Conservation (phyloP, 768 basidiomycete genomes). For the Psilocybe cubensis region DNA sequence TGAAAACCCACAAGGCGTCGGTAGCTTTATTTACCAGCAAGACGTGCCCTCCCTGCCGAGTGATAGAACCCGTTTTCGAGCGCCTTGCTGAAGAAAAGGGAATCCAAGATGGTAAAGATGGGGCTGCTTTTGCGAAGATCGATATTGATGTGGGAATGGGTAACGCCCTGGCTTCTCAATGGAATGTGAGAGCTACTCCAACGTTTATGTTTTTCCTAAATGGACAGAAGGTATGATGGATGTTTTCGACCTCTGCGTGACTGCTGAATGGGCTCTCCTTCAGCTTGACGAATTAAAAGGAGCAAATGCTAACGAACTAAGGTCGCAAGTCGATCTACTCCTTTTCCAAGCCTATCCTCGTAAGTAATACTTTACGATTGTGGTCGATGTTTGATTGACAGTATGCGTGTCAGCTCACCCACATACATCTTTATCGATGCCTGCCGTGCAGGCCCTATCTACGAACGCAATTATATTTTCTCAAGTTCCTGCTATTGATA, state of each 20-base stretch:
- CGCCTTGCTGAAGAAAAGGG: slow-evolving; percentile 70
- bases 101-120: slow-evolving; percentile 38
- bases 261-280: neutral
- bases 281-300: slow-evolving; percentile 77
- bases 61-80: slow-evolving; percentile 87
- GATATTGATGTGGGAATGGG: slow-evolving; percentile 78
- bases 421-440: slow-evolving; percentile 64
- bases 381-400: neutral
- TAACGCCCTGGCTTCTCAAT: slow-evolving; percentile 58
- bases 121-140: slow-evolving; percentile 81
- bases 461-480: slow-evolving; percentile 77
- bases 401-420: slow-evolving; percentile 64
- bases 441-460: slow-evolving; percentile 62
- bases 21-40: slow-evolving; percentile 83
- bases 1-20: slow-evolving; percentile 69
- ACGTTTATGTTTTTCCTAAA: slow-evolving; percentile 89
- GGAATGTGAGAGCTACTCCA: slow-evolving; percentile 77
- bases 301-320: slow-evolving; percentile 67
- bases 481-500: slow-evolving; percentile 71
- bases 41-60: slow-evolving; percentile 77
- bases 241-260: neutral
- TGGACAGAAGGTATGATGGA: slow-evolving; percentile 61
- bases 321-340: slow-evolving; percentile 74
- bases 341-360: slow-evolving; percentile 81
- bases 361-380: slow-evolving; percentile 39